A percentile compares a stretch with the other conserved stretches of the same genome.
phyloP scores from a whole-genome alignment of 345 rosid species.

The Crucihimalaya himalaica region DNA sequence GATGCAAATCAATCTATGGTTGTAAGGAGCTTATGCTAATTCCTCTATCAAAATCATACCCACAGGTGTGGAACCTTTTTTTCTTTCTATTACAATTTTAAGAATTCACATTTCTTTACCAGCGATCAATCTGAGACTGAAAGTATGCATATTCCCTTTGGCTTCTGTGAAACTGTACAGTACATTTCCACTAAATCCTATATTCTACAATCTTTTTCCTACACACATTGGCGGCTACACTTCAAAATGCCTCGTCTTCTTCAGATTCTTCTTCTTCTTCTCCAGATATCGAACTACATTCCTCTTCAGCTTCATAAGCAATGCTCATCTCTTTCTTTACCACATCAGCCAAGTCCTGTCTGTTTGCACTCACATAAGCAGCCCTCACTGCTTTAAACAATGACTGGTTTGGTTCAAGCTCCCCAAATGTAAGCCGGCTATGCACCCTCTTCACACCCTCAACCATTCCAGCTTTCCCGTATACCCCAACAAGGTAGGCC shows the following conservation, averaged over 20 bases:
- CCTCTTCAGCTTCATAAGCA: conserved; percentile 45
- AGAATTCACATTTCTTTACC: conserved; percentile 17
- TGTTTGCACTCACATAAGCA: conserved; percentile 60
- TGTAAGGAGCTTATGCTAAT: background rate
- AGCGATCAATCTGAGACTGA: conserved; percentile 18
- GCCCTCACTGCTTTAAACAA: conserved; percentile 64
- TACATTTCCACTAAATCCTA: conserved; percentile 25
- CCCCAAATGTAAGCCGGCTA: conserved; percentile 56
- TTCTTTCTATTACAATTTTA: conserved; percentile 14
- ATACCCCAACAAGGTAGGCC: conserved; percentile 62
- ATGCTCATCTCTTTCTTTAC: conserved; percentile 67
- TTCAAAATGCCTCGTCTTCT: conserved; percentile 32
- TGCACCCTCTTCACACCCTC: conserved; percentile 82
- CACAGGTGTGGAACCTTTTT: background rate
- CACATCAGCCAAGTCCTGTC: conserved; percentile 67
- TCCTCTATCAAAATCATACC: background rate
- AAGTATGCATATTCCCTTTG: conserved; percentile 19
- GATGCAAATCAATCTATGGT: background rate
- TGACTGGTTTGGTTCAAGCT: conserved; percentile 55
- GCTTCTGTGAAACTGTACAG: conserved; percentile 29
- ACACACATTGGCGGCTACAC: conserved; percentile 23
- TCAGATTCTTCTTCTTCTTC: conserved; percentile 31
- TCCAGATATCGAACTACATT: conserved; percentile 19
- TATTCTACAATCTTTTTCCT: conserved; percentile 24
- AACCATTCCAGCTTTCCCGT: conserved; percentile 83